Evolutionary conservation across 345 rosid species (phyloP).

Genomic region (Noccaea caerulescens): DNA sequence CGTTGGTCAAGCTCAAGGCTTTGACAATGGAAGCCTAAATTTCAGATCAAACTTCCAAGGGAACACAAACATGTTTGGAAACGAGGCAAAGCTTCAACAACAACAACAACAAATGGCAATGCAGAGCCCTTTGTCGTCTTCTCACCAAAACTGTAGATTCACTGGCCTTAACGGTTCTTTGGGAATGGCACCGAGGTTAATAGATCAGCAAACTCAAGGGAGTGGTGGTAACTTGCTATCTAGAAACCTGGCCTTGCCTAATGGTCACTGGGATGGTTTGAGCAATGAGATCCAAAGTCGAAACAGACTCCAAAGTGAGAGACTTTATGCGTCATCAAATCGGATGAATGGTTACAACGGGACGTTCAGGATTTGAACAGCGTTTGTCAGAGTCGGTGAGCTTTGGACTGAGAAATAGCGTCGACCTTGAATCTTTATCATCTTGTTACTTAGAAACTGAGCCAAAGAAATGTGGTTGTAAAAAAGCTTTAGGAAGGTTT

Average conservation of each 20-base stretch:
- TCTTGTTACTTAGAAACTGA: conserved; percentile 39
- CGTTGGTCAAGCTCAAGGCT: conserved; percentile 65
- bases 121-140: conserved; percentile 64
- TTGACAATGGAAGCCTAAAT: conserved; percentile 59
- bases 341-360: conserved; percentile 68
- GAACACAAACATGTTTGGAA: conserved; percentile 57
- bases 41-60: conserved; percentile 57
- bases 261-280: conserved; percentile 82
- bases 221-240: conserved; percentile 46
- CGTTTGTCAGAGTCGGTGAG: conserved; percentile 26
- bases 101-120: conserved; percentile 49
- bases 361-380: conserved; percentile 68
- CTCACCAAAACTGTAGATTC: conserved; percentile 60
- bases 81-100: conserved; percentile 62
- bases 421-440: conserved; percentile 11
- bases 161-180: conserved; percentile 45
- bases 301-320: conserved; percentile 67
- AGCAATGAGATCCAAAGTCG: conserved; percentile 65
- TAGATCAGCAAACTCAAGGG: conserved; percentile 61
- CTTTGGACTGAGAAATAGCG: conserved; percentile 1
- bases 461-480: conserved; percentile 30
- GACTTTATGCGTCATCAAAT: conserved; percentile 63
- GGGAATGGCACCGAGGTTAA: conserved; percentile 64
- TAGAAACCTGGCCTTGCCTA: conserved; percentile 52
- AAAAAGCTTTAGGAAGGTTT: conserved; percentile 38